Evolutionary conservation across 768 basidiomycete species (phyloP).

Genomic region (Heimioporus sp.): DNA sequence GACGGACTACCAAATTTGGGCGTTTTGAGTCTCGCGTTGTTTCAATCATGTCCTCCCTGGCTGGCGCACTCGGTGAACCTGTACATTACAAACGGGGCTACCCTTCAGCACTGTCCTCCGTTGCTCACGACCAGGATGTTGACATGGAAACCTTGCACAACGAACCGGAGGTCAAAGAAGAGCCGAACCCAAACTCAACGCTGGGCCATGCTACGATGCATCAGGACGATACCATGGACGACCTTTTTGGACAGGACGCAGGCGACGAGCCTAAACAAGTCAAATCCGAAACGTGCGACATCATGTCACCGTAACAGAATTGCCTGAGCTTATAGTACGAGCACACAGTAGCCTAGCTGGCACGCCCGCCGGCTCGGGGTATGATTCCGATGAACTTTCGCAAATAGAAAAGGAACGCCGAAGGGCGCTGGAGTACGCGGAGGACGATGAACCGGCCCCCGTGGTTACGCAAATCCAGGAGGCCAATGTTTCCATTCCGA

Average conservation of each 20-base stretch:
- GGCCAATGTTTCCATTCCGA: constrained; percentile 79
- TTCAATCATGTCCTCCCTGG: constrained; percentile 54
- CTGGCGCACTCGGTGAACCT: constrained; percentile 50
- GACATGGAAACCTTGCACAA: constrained; percentile 37
- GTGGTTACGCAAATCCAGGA: constrained; percentile 52
- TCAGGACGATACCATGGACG: constrained; percentile 57
- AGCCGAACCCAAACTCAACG: constrained; percentile 7
- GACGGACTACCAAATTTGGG: constrained; percentile 12
- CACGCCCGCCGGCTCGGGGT: constrained; percentile 41
- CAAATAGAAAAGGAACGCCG: constrained; percentile 55
- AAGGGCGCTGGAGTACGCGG: constrained; percentile 76
- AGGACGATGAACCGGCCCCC: constrained; percentile 66
- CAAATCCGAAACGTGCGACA: constrained; percentile 48
- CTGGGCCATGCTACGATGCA: constrained; percentile 17
- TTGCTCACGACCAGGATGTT: constrained; percentile 33
- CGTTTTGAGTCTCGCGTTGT: background rate
- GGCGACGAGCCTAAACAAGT: constrained; percentile 38
- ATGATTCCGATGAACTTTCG: constrained; percentile 67
- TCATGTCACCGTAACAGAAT: constrained; percentile 6
- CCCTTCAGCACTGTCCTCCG: constrained; percentile 4
- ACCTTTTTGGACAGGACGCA: constrained; percentile 77
- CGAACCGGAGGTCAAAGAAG: constrained; percentile 15
- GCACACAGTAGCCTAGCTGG: constrained; percentile 36
- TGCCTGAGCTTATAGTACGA: constrained; percentile 15
- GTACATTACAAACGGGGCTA: constrained; percentile 22